Evolutionary conservation across 139 green algal genomes (phyloP).

Genomic region (Chlamydomonas schloesseri): DNA sequence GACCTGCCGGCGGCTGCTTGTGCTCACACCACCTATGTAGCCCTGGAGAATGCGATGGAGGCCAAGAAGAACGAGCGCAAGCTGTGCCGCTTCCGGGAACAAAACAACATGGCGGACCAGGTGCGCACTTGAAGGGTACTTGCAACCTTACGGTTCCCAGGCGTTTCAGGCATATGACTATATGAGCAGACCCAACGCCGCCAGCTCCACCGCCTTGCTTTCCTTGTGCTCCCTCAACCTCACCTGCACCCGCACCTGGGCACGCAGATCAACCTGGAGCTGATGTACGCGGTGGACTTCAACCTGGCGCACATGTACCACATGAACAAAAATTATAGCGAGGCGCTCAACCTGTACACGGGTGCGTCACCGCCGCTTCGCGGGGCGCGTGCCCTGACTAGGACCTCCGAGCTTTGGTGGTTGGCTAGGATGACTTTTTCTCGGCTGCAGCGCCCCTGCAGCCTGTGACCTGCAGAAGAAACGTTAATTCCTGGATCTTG

Average conservation of each 20-base stretch:
- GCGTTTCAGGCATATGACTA: too few relatives aligned
- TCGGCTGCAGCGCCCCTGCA: too few relatives aligned
- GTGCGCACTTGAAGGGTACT: slow-evolving; percentile 70
- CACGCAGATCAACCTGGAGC: slow-evolving; percentile 75
- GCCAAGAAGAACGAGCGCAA: slow-evolving; percentile 78
- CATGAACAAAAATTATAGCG: slow-evolving; percentile 74
- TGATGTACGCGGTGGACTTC: slow-evolving; percentile 79
- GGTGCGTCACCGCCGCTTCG: slow-evolving; percentile 32
- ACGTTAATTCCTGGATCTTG: too few relatives aligned
- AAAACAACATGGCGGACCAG: slow-evolving; percentile 62
- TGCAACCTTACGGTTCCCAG: too few relatives aligned
- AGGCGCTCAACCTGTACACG: slow-evolving; percentile 84
- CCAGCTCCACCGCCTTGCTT: slow-evolving; percentile 36
- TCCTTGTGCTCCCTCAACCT: too few relatives aligned
- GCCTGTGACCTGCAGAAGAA: too few relatives aligned
- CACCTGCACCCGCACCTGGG: too few relatives aligned
- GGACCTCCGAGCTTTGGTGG: too few relatives aligned
- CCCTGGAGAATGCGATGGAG: slow-evolving; percentile 84
- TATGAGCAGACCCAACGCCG: too few relatives aligned
- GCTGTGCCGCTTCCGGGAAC: slow-evolving; percentile 77
- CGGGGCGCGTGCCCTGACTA: too few relatives aligned
- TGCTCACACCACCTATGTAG: slow-evolving; percentile 52
- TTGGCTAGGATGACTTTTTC: too few relatives aligned
- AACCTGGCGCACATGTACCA: slow-evolving; percentile 72
- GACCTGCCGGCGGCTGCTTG: too few relatives aligned